Conservation (phyloP, 108 stramenopile species). For the Nannochloropsis granulata region DNA sequence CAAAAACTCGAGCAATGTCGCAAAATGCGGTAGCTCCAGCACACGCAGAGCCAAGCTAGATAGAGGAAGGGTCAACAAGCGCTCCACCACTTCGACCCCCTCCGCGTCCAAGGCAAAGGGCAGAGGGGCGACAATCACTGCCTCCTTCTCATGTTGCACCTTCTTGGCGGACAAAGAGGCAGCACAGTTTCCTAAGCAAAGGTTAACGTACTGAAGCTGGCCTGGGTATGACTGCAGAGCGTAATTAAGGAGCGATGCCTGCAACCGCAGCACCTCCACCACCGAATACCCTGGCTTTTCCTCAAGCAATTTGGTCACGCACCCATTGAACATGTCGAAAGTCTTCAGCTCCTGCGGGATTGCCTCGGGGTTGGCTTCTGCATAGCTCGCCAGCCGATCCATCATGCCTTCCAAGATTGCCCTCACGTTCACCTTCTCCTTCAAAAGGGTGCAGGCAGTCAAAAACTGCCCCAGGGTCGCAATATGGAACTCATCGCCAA, state of each 20-base stretch:
- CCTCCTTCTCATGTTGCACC: neutral
- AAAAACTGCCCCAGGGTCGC: slow-evolving; percentile 79
- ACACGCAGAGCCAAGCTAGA: slow-evolving; percentile 37
- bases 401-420: slow-evolving; percentile 77
- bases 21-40: slow-evolving; percentile 58
- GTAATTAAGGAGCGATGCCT: slow-evolving; percentile 69
- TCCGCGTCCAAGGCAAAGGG: slow-evolving; percentile 49
- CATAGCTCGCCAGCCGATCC: slow-evolving; percentile 58
- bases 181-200: slow-evolving; percentile 60
- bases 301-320: slow-evolving; percentile 66
- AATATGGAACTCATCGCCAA: slow-evolving; percentile 92
- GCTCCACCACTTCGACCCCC: slow-evolving; percentile 65
- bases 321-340: slow-evolving; percentile 77
- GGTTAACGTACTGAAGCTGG: slow-evolving; percentile 59
- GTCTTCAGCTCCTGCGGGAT: slow-evolving; percentile 37
- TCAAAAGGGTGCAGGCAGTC: slow-evolving; percentile 48
- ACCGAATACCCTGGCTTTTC: slow-evolving; percentile 44
- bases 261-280: slow-evolving; percentile 72
- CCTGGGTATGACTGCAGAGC: slow-evolving; percentile 81
- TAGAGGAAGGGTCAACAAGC: slow-evolving; percentile 67
- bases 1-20: slow-evolving; percentile 60
- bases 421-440: slow-evolving; percentile 88
- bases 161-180: slow-evolving; percentile 35
- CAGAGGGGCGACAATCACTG: neutral
- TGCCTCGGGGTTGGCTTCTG: neutral